Evolutionary conservation across 306 rosid species (phyloP), one percentile per base, ranked within the genome.

Genomic region (Coriaria nepalensis): DNA sequence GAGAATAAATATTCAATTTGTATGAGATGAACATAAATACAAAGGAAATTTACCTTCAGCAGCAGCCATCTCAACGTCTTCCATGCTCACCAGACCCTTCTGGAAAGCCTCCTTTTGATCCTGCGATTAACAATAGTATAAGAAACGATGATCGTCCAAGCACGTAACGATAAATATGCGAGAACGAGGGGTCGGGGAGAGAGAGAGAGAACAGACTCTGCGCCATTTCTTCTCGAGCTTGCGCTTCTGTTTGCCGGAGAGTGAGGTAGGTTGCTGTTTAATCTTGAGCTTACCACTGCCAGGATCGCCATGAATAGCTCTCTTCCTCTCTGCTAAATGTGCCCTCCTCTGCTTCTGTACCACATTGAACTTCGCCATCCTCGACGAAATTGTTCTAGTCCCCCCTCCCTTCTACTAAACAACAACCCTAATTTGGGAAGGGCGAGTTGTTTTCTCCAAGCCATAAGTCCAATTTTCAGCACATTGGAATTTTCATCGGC

Each of bases 231-330:
- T 81, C 62, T 81, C 48, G 67, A 90, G 88, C 92, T 84, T 90
- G 61, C 90, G 93, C 79, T 90, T 77, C 57, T 95, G 97, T 64
- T 90, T 90, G 42, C 87, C 86, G 45, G 97, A 90, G 6, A 81
- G 43, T 14, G 81, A 57, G 49, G 45, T 49, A 7, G 81, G 74
- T 15, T 81, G 93, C 8, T 60, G 34, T 58, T 56, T 77, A 53
- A 36, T 55, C 72, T 79, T 77, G 33, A 84, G 87, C 70, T 81
- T 90, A 15, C 88, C 76, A 6, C 80, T 68, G 38, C 34, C 13
- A 14, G 93, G 94, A 34, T 84, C 87, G 2, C 97, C 97, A 49
- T 84, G 82, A 55, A 66, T 6, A 34, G 58, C 50, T 58, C 97
- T 68, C 90, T 88, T 88, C 40, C 36, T 52, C 72, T 84, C 87